These are phyloP conservation scores for Avena eriantha DNA, from an alignment of 176 grass and related monocot species.

Conservation along the genomic window DNA sequence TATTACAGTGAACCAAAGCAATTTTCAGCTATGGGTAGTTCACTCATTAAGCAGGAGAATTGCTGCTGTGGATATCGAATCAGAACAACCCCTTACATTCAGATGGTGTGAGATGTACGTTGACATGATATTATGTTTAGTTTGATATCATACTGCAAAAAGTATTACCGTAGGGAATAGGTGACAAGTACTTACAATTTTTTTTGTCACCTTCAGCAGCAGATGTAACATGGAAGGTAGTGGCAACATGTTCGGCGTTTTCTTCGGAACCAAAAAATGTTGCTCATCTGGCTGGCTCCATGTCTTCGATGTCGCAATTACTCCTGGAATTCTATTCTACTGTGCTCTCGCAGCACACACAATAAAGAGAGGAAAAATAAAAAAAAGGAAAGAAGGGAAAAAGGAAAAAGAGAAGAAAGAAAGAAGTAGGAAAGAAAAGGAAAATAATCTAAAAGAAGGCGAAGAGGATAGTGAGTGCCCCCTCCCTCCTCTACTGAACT, in stretches of 20 bases:
- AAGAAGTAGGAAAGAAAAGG: not conserved
- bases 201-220: not conserved
- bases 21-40: not conserved
- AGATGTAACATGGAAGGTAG: not conserved
- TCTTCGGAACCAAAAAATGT: not conserved
- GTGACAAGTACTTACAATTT: slow-evolving; percentile 9
- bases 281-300: not conserved
- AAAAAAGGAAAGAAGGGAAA: not conserved
- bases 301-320: not conserved
- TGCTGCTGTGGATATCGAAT: not conserved
- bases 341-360: not conserved
- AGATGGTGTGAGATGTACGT: not conserved
- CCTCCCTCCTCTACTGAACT: not conserved
- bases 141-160: not conserved
- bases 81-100: not conserved
- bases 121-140: not conserved
- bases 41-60: not conserved
- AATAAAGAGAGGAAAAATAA: no score
- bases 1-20: not conserved
- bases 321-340: not conserved
- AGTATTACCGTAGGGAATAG: not conserved
- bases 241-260: not conserved
- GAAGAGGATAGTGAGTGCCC: not conserved
- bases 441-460: not conserved
- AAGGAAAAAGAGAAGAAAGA: not conserved